Conservation (phyloP, 78 protist genomes). For the Chrysochromulina parva region DNA sequence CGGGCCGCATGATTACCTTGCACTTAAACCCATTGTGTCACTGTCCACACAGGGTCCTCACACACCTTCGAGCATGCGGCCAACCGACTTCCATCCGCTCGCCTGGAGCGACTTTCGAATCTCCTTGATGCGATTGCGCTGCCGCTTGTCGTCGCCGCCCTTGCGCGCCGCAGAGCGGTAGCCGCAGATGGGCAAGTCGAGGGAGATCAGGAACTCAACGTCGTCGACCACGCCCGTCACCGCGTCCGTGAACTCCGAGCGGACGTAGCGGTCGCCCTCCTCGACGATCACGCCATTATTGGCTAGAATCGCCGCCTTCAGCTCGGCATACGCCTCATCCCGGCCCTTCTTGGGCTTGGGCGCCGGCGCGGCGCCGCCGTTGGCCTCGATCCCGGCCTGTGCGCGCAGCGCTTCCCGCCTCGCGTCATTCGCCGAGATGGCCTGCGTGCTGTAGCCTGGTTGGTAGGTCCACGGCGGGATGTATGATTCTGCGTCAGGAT, state of each 20-base stretch:
- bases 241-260: neutral
- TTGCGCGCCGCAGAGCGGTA: neutral
- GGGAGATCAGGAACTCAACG: constrained; percentile 8
- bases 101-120: neutral
- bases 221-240: neutral
- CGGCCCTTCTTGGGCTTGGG: neutral
- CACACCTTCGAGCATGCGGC: neutral
- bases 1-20: too few relatives aligned
- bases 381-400: too few relatives aligned
- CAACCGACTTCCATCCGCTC: neutral
- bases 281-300: neutral
- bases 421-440: neutral
- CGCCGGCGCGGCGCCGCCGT: neutral
- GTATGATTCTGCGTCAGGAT: neutral
- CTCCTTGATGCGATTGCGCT: neutral
- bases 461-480: neutral
- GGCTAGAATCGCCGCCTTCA: neutral
- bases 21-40: too few relatives aligned
- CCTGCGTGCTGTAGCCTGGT: neutral
- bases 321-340: neutral
- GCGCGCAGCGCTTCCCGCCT: neutral
- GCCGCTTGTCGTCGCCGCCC: neutral
- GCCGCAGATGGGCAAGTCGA: neutral
- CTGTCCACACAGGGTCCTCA: neutral
- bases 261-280: too few relatives aligned